A percentile compares a stretch with the other conserved stretches of the same genome.
phyloP scores from a whole-genome alignment of 768 basidiomycete genomes.

The Gloeophyllum trabeum region DNA sequence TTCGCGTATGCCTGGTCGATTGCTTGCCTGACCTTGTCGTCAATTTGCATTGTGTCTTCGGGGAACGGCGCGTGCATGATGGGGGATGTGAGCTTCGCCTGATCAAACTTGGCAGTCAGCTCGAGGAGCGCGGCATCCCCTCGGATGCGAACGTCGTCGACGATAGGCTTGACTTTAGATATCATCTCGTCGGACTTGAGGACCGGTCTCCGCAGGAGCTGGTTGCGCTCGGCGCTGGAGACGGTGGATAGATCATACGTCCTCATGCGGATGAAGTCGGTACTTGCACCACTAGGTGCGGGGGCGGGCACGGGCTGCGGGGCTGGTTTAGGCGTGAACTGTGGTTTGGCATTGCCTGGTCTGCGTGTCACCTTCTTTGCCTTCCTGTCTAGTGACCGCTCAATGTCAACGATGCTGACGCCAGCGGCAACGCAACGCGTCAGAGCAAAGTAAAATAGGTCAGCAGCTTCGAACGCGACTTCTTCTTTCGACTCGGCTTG shows the following conservation, averaged over 20 bases:
- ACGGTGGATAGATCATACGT: conserved; percentile 45
- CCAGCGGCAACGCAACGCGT: conserved; percentile 77
- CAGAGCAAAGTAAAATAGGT: conserved; percentile 87
- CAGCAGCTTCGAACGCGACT: conserved; percentile 90
- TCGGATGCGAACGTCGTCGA: conserved; percentile 69
- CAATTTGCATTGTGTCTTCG: conserved; percentile 47
- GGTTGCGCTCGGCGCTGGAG: conserved; percentile 41
- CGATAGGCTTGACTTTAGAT: conserved; percentile 86
- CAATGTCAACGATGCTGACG: conserved; percentile 75
- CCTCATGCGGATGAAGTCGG: conserved; percentile 63
- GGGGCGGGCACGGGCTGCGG: conserved; percentile 12
- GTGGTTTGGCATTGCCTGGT: conserved; percentile 86
- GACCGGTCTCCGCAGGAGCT: conserved; percentile 80
- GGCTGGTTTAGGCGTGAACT: conserved; percentile 32
- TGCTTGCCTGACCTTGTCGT: conserved; percentile 57
- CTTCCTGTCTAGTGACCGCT: conserved; percentile 73
- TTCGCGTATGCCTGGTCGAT: conserved; percentile 90
- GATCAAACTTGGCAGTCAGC: conserved; percentile 91
- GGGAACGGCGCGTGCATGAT: conserved; percentile 74
- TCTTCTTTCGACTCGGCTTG: conserved; percentile 67
- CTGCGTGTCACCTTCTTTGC: conserved; percentile 80
- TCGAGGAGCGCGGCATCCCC: conserved; percentile 85
- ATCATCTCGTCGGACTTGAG: conserved; percentile 87
- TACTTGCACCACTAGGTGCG: conserved; percentile 18
- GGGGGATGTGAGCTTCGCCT: conserved; percentile 56